These are phyloP conservation scores for Podospora pseudoanserina DNA, from an alignment of 495 filamentous ascomycete species.

Conservation along the genomic window DNA sequence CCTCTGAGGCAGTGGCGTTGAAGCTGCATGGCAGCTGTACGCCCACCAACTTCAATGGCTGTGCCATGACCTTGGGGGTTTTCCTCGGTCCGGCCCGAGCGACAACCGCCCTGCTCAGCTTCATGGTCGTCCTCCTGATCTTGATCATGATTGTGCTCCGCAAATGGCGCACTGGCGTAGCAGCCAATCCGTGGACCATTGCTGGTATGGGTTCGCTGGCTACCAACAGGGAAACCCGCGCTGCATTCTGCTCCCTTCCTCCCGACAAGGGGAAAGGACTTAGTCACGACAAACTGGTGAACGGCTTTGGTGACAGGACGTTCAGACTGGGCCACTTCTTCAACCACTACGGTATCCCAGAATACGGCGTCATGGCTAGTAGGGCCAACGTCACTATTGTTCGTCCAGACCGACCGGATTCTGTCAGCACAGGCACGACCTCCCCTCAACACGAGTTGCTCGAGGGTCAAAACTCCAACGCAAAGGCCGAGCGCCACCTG, in stretches of 20 bases:
- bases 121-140: conserved; percentile 29
- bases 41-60: conserved; percentile 25
- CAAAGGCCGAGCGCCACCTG: conserved; percentile 21
- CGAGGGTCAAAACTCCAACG: background rate
- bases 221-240: conserved; percentile 30
- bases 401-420: background rate
- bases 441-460: background rate
- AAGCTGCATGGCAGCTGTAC: conserved; percentile 33
- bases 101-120: conserved; percentile 22
- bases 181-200: conserved; percentile 42
- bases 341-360: conserved; percentile 26
- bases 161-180: conserved; percentile 35
- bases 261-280: conserved; percentile 22
- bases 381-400: conserved; percentile 3
- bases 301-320: conserved; percentile 24
- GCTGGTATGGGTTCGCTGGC: conserved; percentile 36
- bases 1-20: conserved; percentile 34
- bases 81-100: conserved; percentile 30
- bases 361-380: conserved; percentile 35
- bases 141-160: conserved; percentile 25
- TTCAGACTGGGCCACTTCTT: conserved; percentile 39
- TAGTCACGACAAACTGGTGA: conserved; percentile 23
- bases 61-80: conserved; percentile 36
- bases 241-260: conserved; percentile 25
- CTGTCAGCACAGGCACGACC: background rate